phyloP scores from a whole-genome alignment of 2,329 filamentous ascomycete genomes.

The Nemania sp. region DNA sequence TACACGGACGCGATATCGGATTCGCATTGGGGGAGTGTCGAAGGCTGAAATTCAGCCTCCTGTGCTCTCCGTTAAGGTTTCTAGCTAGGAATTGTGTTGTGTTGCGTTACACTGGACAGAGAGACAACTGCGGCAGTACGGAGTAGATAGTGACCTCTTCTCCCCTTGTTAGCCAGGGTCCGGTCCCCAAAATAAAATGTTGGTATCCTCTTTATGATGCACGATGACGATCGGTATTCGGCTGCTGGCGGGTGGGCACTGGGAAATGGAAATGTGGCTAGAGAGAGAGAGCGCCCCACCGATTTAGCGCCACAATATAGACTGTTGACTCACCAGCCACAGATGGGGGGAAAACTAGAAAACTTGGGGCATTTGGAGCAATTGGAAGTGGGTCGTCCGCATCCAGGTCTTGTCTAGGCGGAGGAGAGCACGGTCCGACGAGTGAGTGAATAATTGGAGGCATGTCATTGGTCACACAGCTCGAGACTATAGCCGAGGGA shows the following conservation, averaged over 20 bases:
- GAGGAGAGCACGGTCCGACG: conserved; percentile 40
- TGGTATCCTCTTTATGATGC: conserved; percentile 27
- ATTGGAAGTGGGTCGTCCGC: neutral
- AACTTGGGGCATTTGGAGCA: neutral
- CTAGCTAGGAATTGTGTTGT: neutral
- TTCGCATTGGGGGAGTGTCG: conserved; percentile 10
- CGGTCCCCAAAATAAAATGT: conserved; percentile 32
- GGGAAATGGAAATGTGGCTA: conserved; percentile 16
- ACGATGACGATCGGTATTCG: conserved; percentile 32
- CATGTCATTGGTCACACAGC: conserved; percentile 46
- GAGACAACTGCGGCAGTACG: neutral
- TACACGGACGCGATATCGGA: neutral
- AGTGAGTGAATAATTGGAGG: conserved; percentile 49
- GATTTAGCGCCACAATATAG: neutral
- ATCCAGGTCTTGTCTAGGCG: too few relatives aligned
- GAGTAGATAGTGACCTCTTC: neutral
- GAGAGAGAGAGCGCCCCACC: conserved; percentile 2
- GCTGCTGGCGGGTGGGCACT: neutral
- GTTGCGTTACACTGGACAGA: conserved; percentile 13
- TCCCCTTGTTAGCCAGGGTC: neutral
- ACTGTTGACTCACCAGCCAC: conserved; percentile 12
- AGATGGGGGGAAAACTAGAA: neutral
- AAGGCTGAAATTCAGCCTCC: conserved; percentile 4
- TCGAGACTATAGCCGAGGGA: conserved; percentile 48
- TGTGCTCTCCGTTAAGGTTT: conserved; percentile 5